Base-by-base conservation (phyloP, 805 yeast species). In the Pichia scutulata region DNA sequence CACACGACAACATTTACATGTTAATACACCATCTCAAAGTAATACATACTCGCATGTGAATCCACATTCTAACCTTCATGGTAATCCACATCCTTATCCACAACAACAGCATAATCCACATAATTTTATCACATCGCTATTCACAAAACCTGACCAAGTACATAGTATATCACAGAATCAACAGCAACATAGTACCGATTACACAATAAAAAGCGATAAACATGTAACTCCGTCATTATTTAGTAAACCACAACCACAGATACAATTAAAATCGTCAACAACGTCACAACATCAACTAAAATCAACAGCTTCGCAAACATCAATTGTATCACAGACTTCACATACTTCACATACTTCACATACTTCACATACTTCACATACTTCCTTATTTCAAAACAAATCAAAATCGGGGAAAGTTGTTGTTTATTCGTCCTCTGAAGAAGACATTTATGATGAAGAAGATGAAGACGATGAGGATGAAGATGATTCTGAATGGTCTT, bases 401-500 rank as follows among this genome's bases (percentile, higher is more conserved):
- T 9, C 36, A 25, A 10, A 30, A 14, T 23, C 7, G 16, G 10
- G 6, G 6, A 39, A 39, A 16, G 36, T n/a, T 9, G 30, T 25
- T 7, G 48, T 19, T 3, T 44, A 44, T 33, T 40, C 48, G 4
- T 44, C 44, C 1, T 19, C 41, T 5, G 42, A 40, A 22, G 43
- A 49, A 6, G 28, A 25, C 13, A 43, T 44, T 7, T 43, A 42
- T 28, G 44, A 46, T 10, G 73, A 69, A 45, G 72, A 51, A 14
- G 48, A 48, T 25, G 45, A 49, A 14, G 22, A 41, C 14, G 30
- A 68, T 10, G 63, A 65, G 12, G 62, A 70, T 28, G 63, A 68
- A 16, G 73, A 72, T 40, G 75, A 61, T 8, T 68, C 73, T 21
- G 76, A 72, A 46, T 73, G 72, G 73, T 70, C 75, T 0, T 69